A percentile compares a stretch with the other conserved stretches of the same genome.
Conservation (phyloP, 2,329 filamentous ascomycete genomes). For the Grosmannia clavigera region DNA sequence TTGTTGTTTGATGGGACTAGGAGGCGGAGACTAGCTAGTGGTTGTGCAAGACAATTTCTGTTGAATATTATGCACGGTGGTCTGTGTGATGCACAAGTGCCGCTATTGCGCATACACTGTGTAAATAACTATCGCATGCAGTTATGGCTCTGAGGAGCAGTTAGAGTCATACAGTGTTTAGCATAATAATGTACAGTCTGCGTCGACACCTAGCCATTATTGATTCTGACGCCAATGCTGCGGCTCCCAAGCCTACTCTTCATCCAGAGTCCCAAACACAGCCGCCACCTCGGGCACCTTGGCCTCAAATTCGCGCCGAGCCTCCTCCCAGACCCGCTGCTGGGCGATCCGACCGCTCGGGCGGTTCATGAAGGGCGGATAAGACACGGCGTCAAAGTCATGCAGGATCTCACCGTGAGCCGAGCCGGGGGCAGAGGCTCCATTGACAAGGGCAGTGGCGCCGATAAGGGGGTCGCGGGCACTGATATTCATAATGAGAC, state of each 20-base stretch:
- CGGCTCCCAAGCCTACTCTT: not conserved
- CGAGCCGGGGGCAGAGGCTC: slow-evolving; percentile 19
- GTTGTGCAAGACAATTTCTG: too few relatives aligned
- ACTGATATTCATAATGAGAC: slow-evolving; percentile 25
- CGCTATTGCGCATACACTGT: too few relatives aligned
- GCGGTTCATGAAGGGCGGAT: slow-evolving; percentile 24
- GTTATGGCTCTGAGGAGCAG: too few relatives aligned
- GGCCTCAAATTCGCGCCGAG: slow-evolving; percentile 14
- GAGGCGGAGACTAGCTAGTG: too few relatives aligned
- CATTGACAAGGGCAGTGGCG: slow-evolving; percentile 25
- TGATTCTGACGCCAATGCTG: too few relatives aligned
- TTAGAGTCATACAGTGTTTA: too few relatives aligned
- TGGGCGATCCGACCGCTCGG: slow-evolving; percentile 15
- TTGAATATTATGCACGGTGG: too few relatives aligned
- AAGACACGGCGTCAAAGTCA: slow-evolving; percentile 22
- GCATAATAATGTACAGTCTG: too few relatives aligned
- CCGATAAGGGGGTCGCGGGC: slow-evolving; percentile 23
- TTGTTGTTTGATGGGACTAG: too few relatives aligned
- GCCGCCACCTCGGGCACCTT: slow-evolving; percentile 17
- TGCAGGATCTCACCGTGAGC: slow-evolving; percentile 25
- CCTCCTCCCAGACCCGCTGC: slow-evolving; percentile 17
- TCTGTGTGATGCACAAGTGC: too few relatives aligned
- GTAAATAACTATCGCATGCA: too few relatives aligned
- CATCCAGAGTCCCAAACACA: slow-evolving; percentile 14
- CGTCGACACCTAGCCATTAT: too few relatives aligned